phyloP scores from a whole-genome alignment of 2,329 filamentous ascomycete genomes.

The Fusarium sp. region DNA sequence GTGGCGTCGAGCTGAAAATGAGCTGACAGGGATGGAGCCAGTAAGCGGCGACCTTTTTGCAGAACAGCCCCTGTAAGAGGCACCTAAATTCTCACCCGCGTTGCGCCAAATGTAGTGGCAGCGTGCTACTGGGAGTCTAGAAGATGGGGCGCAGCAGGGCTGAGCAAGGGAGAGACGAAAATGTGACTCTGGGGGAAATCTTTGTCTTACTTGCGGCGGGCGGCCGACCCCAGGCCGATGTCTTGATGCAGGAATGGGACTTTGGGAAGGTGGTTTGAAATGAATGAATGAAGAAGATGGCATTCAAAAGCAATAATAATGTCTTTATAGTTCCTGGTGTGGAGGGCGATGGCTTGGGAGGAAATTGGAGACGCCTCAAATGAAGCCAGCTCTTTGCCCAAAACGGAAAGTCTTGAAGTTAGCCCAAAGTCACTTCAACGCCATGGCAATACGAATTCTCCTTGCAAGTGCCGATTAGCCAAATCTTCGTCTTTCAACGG shows the following conservation, averaged over 20 bases:
- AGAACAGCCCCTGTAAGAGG: neutral
- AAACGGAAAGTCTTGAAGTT: neutral
- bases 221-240: neutral
- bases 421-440: neutral
- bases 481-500: neutral
- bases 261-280: neutral
- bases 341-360: neutral
- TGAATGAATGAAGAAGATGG: neutral
- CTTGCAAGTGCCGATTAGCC: neutral
- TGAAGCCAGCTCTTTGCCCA: neutral
- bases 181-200: neutral
- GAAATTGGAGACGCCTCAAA: neutral
- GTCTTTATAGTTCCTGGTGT: accelerated
- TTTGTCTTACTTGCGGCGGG: neutral
- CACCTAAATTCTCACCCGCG: conserved; percentile 23
- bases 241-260: neutral
- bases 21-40: neutral
- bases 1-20: conserved; percentile 25
- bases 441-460: neutral
- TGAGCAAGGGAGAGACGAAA: neutral
- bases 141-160: neutral
- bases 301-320: neutral
- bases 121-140: neutral
- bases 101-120: neutral
- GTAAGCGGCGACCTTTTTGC: neutral